Evolutionary conservation across 2,329 filamentous ascomycete genomes (phyloP).

Genomic region (Xylaria sp.): DNA sequence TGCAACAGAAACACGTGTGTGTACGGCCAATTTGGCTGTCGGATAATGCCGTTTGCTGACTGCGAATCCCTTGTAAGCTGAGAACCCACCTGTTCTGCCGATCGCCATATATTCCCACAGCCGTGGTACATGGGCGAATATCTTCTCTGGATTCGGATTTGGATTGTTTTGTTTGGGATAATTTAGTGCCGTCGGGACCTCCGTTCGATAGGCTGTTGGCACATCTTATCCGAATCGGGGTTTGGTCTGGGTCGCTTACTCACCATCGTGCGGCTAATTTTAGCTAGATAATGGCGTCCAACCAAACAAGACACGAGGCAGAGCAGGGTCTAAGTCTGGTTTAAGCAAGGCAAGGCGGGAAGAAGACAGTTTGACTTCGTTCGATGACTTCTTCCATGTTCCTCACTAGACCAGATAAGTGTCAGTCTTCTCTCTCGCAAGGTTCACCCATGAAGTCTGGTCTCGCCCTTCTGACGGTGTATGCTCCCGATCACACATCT

Average conservation of each 20-base stretch:
- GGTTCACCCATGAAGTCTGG: slow-evolving; percentile 1
- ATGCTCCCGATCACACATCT: slow-evolving; percentile 2
- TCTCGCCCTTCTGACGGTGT: neutral
- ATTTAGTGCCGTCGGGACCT: neutral
- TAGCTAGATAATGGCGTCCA: slow-evolving; percentile 12
- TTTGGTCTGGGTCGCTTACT: slow-evolving; percentile 24
- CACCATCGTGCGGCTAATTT: slow-evolving; percentile 22
- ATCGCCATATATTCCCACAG: slow-evolving; percentile 27
- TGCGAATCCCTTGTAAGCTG: slow-evolving; percentile 2
- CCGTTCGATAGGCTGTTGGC: neutral
- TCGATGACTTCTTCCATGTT: neutral
- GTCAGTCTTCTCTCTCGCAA: neutral
- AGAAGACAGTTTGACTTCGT: neutral
- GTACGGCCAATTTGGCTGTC: slow-evolving; percentile 7
- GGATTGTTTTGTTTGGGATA: neutral
- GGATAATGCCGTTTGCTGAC: slow-evolving; percentile 32
- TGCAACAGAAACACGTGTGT: neutral
- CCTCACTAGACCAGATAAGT: neutral
- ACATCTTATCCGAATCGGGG: slow-evolving; percentile 3
- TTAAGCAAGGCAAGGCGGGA: neutral
- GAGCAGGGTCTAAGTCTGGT: too few relatives aligned
- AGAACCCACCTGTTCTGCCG: slow-evolving; percentile 24
- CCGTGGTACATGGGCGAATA: neutral
- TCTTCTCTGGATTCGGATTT: slow-evolving; percentile 7
- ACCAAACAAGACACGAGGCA: neutral